Conservation (phyloP, 2,329 filamentous ascomycete species). For the Penicillium sp. region DNA sequence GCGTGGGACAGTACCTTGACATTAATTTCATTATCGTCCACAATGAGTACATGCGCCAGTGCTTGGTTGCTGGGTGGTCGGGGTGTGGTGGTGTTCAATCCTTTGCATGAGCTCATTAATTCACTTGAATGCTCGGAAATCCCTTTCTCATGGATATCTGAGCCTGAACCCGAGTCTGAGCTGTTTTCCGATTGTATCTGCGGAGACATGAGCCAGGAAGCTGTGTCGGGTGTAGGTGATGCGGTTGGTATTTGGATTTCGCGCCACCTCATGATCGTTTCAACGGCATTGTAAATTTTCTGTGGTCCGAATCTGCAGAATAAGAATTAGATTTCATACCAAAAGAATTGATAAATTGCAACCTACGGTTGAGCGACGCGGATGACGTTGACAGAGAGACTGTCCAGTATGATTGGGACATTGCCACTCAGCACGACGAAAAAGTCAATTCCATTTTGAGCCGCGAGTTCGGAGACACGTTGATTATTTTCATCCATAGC, state of each 20-base stretch:
- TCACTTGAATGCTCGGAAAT: neutral
- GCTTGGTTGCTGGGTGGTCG: constrained; percentile 7
- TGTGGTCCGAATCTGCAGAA: constrained; percentile 27
- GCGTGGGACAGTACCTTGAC: constrained; percentile 24
- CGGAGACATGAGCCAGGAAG: neutral
- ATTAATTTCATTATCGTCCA: constrained; percentile 47
- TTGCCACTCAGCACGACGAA: constrained; percentile 25
- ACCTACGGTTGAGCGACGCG: constrained; percentile 31
- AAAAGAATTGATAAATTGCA: neutral
- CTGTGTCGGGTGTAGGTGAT: neutral
- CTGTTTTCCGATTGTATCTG: neutral
- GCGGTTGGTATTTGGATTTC: neutral
- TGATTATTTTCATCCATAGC: constrained; percentile 5
- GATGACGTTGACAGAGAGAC: constrained; percentile 16
- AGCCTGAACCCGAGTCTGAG: neutral
- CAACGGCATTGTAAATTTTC: constrained; percentile 25
- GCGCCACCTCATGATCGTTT: constrained; percentile 9
- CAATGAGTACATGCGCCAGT: constrained; percentile 34
- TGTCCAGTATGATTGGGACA: neutral
- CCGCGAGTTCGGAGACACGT: constrained; percentile 5
- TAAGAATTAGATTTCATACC: neutral
- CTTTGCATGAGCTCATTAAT: neutral
- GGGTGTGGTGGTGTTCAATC: neutral
- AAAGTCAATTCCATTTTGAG: constrained; percentile 11
- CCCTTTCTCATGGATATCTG: neutral